phyloP scores from a whole-genome alignment of 2,329 filamentous ascomycete genomes.

The Trichoderma pleuroti region DNA sequence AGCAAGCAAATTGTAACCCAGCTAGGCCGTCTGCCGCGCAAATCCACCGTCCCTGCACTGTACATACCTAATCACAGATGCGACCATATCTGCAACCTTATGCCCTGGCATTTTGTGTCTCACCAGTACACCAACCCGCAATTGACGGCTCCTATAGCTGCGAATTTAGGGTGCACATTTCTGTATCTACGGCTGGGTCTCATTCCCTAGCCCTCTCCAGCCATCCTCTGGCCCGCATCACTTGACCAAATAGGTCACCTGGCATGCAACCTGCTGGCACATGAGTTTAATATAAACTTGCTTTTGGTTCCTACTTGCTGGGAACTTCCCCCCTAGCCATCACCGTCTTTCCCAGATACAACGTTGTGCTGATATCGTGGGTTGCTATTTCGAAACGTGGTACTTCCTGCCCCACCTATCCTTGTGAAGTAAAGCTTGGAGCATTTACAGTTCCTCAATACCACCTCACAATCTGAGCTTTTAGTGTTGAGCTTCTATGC shows the following conservation, averaged over 20 bases:
- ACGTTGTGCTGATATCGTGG: slow-evolving; percentile 1
- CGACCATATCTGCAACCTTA: neutral
- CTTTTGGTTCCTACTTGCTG: neutral
- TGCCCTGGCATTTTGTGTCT: neutral
- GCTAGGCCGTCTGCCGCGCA: neutral
- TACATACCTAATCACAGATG: neutral
- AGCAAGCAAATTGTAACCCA: neutral
- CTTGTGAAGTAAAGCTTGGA: neutral
- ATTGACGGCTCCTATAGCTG: neutral
- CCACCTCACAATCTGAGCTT: neutral
- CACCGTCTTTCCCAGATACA: neutral
- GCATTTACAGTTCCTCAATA: neutral
- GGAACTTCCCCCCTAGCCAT: neutral
- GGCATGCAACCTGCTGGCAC: neutral
- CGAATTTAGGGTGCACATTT: neutral
- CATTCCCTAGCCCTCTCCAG: neutral
- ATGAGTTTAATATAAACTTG: neutral
- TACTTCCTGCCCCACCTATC: neutral
- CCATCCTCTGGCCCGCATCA: neutral
- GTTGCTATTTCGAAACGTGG: slow-evolving; percentile 4
- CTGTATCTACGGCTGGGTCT: neutral
- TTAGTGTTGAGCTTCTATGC: neutral
- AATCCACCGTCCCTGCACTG: neutral
- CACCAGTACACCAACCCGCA: neutral
- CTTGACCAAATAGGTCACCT: neutral